These are phyloP conservation scores for Pinus taeda DNA, from an alignment of 75 land plant genomes.

Conservation along the genomic window DNA sequence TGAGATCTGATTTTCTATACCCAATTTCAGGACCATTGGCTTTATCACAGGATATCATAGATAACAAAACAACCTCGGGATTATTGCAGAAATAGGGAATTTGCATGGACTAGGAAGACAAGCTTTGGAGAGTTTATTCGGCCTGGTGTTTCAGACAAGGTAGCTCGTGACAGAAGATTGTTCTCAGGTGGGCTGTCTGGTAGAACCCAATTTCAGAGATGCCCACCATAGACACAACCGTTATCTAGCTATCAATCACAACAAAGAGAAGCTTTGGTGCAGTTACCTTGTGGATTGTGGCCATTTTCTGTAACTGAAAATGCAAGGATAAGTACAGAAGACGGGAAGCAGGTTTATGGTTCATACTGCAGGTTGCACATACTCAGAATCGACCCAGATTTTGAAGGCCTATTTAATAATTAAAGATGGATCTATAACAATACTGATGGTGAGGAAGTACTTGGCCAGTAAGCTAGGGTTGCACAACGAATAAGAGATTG, in stretches of 20 bases:
- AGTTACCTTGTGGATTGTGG: not conserved
- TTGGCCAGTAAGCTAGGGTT: conserved; percentile 58
- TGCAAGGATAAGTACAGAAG: not conserved
- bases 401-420: conserved; percentile 55
- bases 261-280: not conserved
- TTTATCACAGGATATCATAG: too few species aligned
- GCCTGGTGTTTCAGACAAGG: too few species aligned
- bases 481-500: conserved; percentile 55
- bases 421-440: conserved; percentile 65
- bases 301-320: not conserved
- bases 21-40: too few species aligned
- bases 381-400: conserved; percentile 41
- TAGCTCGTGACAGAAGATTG: not conserved
- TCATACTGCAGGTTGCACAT: conserved; percentile 15
- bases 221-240: not conserved
- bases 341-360: conserved; percentile 23
- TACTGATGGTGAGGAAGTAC: conserved; percentile 55
- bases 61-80: too few species aligned
- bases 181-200: not conserved
- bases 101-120: too few species aligned
- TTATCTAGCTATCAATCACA: not conserved
- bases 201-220: too few species aligned
- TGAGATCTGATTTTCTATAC: too few species aligned
- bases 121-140: too few species aligned
- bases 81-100: too few species aligned